Base-by-base conservation (phyloP, 331 rosid genomes). In the Dryas integrifolia region DNA sequence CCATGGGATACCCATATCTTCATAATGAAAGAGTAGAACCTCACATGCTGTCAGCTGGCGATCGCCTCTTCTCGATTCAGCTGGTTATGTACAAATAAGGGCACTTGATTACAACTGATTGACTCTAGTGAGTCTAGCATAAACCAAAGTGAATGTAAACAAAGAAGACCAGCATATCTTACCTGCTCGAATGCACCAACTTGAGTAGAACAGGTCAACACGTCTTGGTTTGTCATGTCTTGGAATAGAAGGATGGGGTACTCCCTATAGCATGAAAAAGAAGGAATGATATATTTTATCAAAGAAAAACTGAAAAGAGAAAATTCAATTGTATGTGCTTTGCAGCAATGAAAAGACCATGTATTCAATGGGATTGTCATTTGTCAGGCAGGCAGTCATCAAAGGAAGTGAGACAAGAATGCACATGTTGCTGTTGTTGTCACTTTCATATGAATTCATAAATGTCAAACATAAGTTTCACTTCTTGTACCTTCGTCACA, bases 141-240 rank as follows among this genome's bases (percentile, higher is more conserved):
- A 30, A 26, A 26, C 40, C 43, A 59, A 59, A 24, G 43, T 8
- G 74, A 18, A 69, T 18, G 21, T 41, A 7, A 55, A n/a, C 40
- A 69, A 57, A 53, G n/a, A 55, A 24, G 64, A 6, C n/a, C 2
- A 40, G 24, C 41, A 40, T 12, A 41, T 26, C 2, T 75, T 86
- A 91, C 98, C 97, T 77, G 96, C 78, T 72, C 93, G 97, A 62
- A 94, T 82, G 82, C 96, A 88, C 96, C 94, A 94, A 81, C 97
- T 94, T 18, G 98, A 94, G 83, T 91, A 91, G 72, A 78, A 94
- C 60, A 85, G 65, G 71, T 91, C 97, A 9, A 91, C 98, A 4
- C 96, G 88, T 76, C 83, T 91, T 67, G 89, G 92, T 77, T 91
- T 94, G 76, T 73, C 79, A 35, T 79, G 88, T 67, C 96, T 85